These are phyloP conservation scores for Coprinopsis cinerea DNA, from an alignment of 768 basidiomycete genomes.

Conservation along the genomic window DNA sequence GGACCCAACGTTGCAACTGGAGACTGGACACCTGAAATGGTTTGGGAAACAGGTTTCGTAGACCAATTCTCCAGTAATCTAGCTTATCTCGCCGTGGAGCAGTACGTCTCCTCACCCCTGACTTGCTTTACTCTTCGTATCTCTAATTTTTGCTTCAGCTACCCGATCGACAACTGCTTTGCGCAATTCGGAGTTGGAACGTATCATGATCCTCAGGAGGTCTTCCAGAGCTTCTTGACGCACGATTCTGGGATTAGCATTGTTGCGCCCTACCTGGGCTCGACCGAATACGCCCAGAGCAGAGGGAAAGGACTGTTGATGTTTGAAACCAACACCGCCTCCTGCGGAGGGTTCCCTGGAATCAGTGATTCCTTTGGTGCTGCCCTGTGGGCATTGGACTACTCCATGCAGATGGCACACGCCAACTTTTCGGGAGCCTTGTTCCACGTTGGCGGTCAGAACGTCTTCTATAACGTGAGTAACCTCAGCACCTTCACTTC, in stretches of 20 bases:
- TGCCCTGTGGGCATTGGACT: slow-evolving; percentile 64
- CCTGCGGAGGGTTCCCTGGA: slow-evolving; percentile 65
- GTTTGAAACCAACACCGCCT: slow-evolving; percentile 68
- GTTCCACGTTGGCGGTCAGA: slow-evolving; percentile 61
- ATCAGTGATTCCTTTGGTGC: slow-evolving; percentile 58
- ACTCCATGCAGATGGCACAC: slow-evolving; percentile 56
- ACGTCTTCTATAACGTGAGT: slow-evolving; percentile 62
- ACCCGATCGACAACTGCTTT: slow-evolving; percentile 53
- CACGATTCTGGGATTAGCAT: slow-evolving; percentile 49
- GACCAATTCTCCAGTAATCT: slow-evolving; percentile 36
- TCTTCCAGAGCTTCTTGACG: slow-evolving; percentile 51
- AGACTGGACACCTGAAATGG: slow-evolving; percentile 39
- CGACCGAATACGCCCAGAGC: slow-evolving; percentile 37
- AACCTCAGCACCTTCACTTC: neutral
- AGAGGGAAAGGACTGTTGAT: slow-evolving; percentile 49
- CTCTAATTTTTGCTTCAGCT: slow-evolving; percentile 10
- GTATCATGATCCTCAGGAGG: slow-evolving; percentile 34
- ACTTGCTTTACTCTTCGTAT: neutral
- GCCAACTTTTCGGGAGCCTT: slow-evolving; percentile 50
- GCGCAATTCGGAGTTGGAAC: slow-evolving; percentile 39
- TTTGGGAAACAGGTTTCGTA: slow-evolving; percentile 49
- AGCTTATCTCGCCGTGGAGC: slow-evolving; percentile 46
- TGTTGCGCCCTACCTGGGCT: slow-evolving; percentile 44
- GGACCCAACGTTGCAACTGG: slow-evolving; percentile 60
- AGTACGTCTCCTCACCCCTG: slow-evolving; percentile 12